phyloP scores from a whole-genome alignment of 768 basidiomycete genomes.

The Aureoboletus auriporus region DNA sequence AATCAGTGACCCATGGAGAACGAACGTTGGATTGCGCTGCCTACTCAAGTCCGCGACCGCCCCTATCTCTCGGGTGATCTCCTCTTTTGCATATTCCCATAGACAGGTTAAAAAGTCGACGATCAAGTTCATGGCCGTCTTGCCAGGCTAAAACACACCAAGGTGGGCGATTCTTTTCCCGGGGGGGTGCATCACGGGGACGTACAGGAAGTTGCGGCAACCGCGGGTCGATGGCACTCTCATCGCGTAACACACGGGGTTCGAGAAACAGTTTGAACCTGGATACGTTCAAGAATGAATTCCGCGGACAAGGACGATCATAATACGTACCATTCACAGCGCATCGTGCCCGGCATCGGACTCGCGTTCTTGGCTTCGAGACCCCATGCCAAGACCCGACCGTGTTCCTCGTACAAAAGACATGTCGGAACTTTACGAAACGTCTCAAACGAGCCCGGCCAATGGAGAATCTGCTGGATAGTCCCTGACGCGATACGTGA shows the following conservation, averaged over 20 bases:
- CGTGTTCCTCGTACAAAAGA: conserved; percentile 71
- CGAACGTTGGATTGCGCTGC: conserved; percentile 21
- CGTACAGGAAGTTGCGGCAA: conserved; percentile 75
- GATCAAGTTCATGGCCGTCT: conserved; percentile 74
- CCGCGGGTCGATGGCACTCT: conserved; percentile 67
- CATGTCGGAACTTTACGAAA: conserved; percentile 88
- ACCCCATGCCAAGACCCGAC: conserved; percentile 79
- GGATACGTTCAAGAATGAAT: not conserved
- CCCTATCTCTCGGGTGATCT: conserved; percentile 84
- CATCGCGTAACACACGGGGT: conserved; percentile 73
- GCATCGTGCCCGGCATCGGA: conserved; percentile 58
- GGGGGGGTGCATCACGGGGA: conserved; percentile 8
- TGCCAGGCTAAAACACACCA: conserved; percentile 51
- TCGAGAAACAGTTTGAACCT: conserved; percentile 89
- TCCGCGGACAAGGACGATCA: not conserved
- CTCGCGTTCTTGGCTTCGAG: conserved; percentile 81
- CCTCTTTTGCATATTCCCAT: conserved; percentile 84
- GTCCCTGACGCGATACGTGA: conserved; percentile 76
- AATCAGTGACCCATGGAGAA: conserved; percentile 3
- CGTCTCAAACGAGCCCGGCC: conserved; percentile 84
- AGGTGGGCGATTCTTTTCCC: not conserved
- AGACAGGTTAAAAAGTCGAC: conserved; percentile 78
- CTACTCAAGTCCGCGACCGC: conserved; percentile 80
- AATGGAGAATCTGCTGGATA: conserved; percentile 80
- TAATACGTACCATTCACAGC: conserved; percentile 47